phyloP scores from a whole-genome alignment of 163 green algal genomes.

The Scenedesmus sp. region DNA sequence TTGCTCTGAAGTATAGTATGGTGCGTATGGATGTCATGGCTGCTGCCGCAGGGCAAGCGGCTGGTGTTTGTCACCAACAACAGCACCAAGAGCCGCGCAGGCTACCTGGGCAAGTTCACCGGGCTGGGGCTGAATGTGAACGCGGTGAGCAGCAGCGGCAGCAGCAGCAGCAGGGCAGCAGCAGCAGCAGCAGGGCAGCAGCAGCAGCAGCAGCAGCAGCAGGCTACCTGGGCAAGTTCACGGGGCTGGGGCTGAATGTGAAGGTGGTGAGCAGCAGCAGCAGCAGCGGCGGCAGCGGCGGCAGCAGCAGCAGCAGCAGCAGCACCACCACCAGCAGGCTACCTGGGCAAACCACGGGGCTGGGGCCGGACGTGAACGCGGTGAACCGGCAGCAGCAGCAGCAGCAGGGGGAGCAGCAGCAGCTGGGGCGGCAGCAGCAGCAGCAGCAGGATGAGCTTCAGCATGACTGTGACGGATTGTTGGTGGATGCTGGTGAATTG shows the following conservation, averaged over 20 bases:
- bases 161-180: not conserved
- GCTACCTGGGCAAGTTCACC: slow-evolving; percentile 98
- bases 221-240: slow-evolving; percentile 98
- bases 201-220: slow-evolving; percentile 19
- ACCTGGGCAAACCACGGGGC: not conserved
- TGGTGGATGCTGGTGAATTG: too few relatives aligned
- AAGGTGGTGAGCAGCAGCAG: not conserved
- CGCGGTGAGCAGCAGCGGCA: slow-evolving; percentile 61
- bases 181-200: not conserved
- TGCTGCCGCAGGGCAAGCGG: slow-evolving; percentile 89
- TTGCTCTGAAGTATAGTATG: not conserved
- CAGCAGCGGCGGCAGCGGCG: not conserved
- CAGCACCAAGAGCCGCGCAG: slow-evolving; percentile 96
- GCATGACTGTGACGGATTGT: not conserved
- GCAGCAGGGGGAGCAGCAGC: slow-evolving; percentile 18
- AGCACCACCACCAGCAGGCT: not conserved
- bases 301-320: not conserved
- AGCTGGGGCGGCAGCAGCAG: slow-evolving; percentile 25
- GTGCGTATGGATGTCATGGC: not conserved
- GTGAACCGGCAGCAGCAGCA: not conserved
- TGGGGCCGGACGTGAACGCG: not conserved
- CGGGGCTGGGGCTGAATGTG: slow-evolving; percentile 86
- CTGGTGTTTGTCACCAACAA: slow-evolving; percentile 99
- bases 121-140: slow-evolving; percentile 92
- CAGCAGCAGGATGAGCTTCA: slow-evolving; percentile 6